Evolutionary conservation across 208 protist genomes (phyloP), one percentile per base, ranked within the genome.

Genomic region (Leishmania arabica): DNA sequence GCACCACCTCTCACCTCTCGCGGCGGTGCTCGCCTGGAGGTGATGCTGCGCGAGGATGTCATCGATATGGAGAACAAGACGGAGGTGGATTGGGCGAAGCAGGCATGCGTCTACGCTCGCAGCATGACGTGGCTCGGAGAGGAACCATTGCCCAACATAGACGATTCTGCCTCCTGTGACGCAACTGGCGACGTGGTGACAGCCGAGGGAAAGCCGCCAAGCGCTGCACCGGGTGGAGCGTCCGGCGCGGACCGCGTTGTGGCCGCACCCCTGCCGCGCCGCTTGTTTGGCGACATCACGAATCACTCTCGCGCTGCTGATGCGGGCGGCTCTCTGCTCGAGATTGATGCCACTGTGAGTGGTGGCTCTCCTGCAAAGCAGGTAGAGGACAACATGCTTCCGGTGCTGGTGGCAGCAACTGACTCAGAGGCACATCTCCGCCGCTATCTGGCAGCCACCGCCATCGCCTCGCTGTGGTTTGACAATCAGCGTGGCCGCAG

Each of bases 401-500:
- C 34, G 5, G 34, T 24, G 31, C 5, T 21, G 27, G 78, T 53
- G 42, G 17, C n/a, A 19, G 77, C 82, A 3, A 76, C 72, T 3
- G 82, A 86, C 56, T 64, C 74, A 34, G 82, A 86, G 45, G 62
- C 49, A 0, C 42, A n/a, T 17, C 77, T 74, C 15, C 82, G 82
- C 2, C 77, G 77, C 54, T 86, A 86, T 47, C 37, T 86, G 65
- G 82, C 82, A 21, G 82, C 82, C 2, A 80, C 82, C 1, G 82
- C 78, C 15, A 42, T 86, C 8, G 72, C 74, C 11, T 81, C 78
- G 24, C 58, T 86, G 3, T 86, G 82, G 77, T 86, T 77, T 45
- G 78, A 86, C 47, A 78, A 86, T 31, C 82, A 86, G 31, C 82
- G 82, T 31, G 82, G 82, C 13, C 80, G 80, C 24, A 65, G 65